Percentiles rank a stretch among this genome's conserved stretches.
Conservation (phyloP, 2,329 filamentous ascomycete species). For the Ceratocystis colombiana region DNA sequence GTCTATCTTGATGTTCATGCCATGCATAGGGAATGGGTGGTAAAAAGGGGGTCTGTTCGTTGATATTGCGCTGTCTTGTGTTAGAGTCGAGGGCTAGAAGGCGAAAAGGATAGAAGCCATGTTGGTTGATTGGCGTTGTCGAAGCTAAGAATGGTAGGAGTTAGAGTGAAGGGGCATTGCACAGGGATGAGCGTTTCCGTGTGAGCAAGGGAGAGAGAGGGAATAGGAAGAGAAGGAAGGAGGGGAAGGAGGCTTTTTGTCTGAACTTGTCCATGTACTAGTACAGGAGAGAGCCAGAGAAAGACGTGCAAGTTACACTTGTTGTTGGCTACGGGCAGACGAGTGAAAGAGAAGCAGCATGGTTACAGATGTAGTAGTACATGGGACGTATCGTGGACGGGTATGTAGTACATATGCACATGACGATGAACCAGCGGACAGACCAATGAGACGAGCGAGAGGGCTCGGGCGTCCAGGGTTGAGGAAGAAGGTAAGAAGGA, state of each 20-base stretch:
- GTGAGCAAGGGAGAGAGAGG: too few relatives aligned
- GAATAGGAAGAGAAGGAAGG: too few relatives aligned
- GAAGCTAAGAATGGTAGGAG: background rate
- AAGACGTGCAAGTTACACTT: too few relatives aligned
- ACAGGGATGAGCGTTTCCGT: background rate
- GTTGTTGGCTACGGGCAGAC: background rate
- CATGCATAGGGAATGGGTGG: too few relatives aligned
- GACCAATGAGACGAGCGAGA: background rate
- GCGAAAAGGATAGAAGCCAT: background rate
- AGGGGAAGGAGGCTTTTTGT: too few relatives aligned
- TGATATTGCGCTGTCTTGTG: too few relatives aligned
- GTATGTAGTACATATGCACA: background rate
- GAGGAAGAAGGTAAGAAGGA: background rate
- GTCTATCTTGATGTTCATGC: too few relatives aligned
- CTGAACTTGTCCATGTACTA: too few relatives aligned
- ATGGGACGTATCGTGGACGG: background rate
- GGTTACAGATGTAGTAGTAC: background rate
- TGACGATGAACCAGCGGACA: background rate
- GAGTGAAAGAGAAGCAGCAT: background rate
- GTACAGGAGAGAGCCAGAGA: too few relatives aligned
- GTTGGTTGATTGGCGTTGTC: background rate
- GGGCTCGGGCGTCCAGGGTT: background rate
- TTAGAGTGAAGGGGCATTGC: background rate
- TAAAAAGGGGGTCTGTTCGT: too few relatives aligned
- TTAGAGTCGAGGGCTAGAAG: conserved; percentile 1